Evolutionary conservation across 345 rosid genomes (phyloP).

Genomic region (Kernera saxatilis): DNA sequence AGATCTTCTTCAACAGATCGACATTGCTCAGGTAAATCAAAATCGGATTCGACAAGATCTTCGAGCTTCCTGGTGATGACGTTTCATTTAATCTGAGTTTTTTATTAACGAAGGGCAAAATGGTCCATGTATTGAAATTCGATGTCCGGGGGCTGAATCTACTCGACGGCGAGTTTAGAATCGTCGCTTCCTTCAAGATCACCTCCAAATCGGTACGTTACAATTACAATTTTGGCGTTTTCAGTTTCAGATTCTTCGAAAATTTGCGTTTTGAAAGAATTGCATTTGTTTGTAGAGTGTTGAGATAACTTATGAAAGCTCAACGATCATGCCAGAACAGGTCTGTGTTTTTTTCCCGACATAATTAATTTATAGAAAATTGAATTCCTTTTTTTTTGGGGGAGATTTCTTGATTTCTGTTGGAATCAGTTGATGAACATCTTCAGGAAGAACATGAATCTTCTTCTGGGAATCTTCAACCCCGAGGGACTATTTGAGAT

Average conservation of each 20-base stretch:
- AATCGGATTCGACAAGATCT: not conserved
- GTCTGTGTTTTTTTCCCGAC: constrained; percentile 19
- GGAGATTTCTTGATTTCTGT: not conserved
- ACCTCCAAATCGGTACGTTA: constrained; percentile 55
- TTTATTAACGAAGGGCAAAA: constrained; percentile 61
- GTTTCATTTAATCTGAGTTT: not conserved
- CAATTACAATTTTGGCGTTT: not conserved
- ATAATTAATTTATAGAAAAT: not conserved
- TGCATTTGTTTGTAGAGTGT: constrained; percentile 53
- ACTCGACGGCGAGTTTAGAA: constrained; percentile 65
- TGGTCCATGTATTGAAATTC: constrained; percentile 82
- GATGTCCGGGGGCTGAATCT: constrained; percentile 67
- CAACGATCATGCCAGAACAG: constrained; percentile 76
- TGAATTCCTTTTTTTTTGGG: not conserved
- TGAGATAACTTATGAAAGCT: constrained; percentile 53
- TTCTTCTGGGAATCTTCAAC: constrained; percentile 67
- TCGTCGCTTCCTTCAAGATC: constrained; percentile 68
- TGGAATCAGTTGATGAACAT: constrained; percentile 66
- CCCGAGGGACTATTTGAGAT: constrained; percentile 87
- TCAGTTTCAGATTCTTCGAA: not conserved
- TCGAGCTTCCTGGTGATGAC: not conserved
- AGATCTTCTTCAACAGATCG: constrained; percentile 68
- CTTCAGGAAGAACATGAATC: constrained; percentile 59
- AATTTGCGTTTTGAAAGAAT: not conserved
- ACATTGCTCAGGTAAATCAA: constrained; percentile 52